Conservation (phyloP, 2,329 filamentous ascomycete genomes). For the Stemphylium beticola region DNA sequence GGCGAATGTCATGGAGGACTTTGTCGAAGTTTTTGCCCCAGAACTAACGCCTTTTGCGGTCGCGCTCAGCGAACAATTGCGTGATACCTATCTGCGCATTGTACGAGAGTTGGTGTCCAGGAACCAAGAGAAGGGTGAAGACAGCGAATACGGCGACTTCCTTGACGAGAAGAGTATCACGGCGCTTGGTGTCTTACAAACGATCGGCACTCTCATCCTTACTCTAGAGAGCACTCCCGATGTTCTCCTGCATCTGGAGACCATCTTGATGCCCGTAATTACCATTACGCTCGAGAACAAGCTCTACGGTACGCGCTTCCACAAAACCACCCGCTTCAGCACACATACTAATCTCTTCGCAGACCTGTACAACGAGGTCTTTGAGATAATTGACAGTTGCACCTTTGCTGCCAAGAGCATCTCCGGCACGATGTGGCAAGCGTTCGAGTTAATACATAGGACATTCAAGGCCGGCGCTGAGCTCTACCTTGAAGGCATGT, state of each 20-base stretch:
- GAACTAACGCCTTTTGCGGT: constrained; percentile 97
- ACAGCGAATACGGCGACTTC: constrained; percentile 86
- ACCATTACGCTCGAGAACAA: constrained; percentile 97
- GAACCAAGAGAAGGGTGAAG: constrained; percentile 74
- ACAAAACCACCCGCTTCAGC: neutral
- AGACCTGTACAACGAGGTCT: constrained; percentile 97
- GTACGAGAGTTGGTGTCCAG: constrained; percentile 90
- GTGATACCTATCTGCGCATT: constrained; percentile 94
- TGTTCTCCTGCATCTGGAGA: constrained; percentile 91
- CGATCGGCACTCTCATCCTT: constrained; percentile 94
- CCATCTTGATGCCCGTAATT: constrained; percentile 96
- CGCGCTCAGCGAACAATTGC: constrained; percentile 90
- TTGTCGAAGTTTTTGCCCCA: constrained; percentile 97
- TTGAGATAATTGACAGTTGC: constrained; percentile 99
- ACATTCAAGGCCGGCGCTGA: constrained; percentile 98
- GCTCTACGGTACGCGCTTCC: constrained; percentile 71
- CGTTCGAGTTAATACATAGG: constrained; percentile 93
- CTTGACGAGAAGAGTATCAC: constrained; percentile 98
- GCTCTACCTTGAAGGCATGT: constrained; percentile 79
- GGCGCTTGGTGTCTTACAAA: constrained; percentile 92
- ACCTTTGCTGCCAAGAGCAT: constrained; percentile 97
- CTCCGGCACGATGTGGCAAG: constrained; percentile 97
- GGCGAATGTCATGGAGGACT: constrained; percentile 99
- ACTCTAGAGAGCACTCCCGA: constrained; percentile 97
- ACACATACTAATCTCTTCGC: constrained; percentile 25